Evolutionary conservation across 2,329 filamentous ascomycete genomes (phyloP).

Genomic region (Pseudogymnoascus sp.): DNA sequence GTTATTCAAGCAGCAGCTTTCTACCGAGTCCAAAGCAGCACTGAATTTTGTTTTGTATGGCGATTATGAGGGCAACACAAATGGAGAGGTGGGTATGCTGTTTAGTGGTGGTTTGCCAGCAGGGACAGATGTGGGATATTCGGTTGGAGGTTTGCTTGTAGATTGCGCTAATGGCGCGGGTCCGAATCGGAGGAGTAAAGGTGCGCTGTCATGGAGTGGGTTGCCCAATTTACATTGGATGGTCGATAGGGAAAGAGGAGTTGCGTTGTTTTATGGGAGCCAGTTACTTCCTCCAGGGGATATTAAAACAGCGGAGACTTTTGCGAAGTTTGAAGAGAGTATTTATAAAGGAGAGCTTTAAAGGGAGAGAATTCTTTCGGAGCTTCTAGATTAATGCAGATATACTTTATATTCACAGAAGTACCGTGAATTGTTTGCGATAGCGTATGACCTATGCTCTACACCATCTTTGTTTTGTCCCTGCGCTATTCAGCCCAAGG

Average conservation of each 20-base stretch:
- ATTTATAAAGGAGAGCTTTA: neutral
- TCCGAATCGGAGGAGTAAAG: conserved; percentile 44
- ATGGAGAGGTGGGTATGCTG: neutral
- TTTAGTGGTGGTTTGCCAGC: neutral
- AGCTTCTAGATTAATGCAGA: neutral
- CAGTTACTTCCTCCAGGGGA: conserved; percentile 38
- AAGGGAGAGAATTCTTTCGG: too few species aligned
- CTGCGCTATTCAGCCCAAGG: neutral
- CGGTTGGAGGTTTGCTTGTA: conserved; percentile 39
- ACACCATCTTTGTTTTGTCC: neutral
- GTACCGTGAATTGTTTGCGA: neutral
- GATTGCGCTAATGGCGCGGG: conserved; percentile 12
- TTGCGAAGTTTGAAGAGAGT: neutral
- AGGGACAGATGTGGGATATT: neutral
- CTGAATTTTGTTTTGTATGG: neutral
- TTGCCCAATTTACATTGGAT: conserved; percentile 12
- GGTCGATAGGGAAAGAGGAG: conserved; percentile 32
- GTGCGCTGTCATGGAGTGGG: conserved; percentile 19
- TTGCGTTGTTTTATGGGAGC: conserved; percentile 35
- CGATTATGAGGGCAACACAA: neutral
- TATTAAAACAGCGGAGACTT: conserved; percentile 5
- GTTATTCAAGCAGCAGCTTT: conserved; percentile 43
- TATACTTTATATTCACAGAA: neutral
- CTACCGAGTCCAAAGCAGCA: neutral
- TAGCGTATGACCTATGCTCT: neutral